A percentile compares a stretch with the other conserved stretches of the same genome.
Conservation (phyloP, 2,329 filamentous ascomycete genomes). For the Curvularia eragrostidis region DNA sequence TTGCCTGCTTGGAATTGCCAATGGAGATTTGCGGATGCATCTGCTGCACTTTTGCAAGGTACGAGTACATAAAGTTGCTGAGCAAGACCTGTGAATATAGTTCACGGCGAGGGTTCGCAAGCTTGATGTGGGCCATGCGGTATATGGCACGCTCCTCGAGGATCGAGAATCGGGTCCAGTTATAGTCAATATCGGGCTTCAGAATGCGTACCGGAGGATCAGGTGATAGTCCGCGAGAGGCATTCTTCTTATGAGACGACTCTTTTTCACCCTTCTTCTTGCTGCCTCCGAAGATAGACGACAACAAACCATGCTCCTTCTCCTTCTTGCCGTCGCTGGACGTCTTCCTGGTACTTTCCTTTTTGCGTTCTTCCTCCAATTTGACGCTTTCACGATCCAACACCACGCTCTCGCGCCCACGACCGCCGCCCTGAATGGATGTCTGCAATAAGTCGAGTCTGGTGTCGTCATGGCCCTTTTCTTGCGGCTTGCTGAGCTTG, state of each 20-base stretch:
- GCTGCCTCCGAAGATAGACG: conserved; percentile 86
- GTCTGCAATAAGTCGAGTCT: conserved; percentile 86
- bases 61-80: conserved; percentile 99
- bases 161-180: conserved; percentile 94
- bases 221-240: conserved; percentile 76
- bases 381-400: conserved; percentile 79
- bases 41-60: conserved; percentile 96
- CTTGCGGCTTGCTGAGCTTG: conserved; percentile 69
- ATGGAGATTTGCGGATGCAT: conserved; percentile 97
- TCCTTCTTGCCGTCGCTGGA: conserved; percentile 78
- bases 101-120: conserved; percentile 93
- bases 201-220: conserved; percentile 74
- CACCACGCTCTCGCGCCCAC: conserved; percentile 80
- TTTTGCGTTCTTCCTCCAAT: conserved; percentile 81
- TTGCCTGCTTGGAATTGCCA: conserved; percentile 77
- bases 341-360: conserved; percentile 76
- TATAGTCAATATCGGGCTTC: conserved; percentile 89
- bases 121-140: conserved; percentile 97
- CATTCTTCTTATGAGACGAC: conserved; percentile 73
- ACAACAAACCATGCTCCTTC: conserved; percentile 86
- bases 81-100: conserved; percentile 93
- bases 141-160: conserved; percentile 97
- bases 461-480: conserved; percentile 71
- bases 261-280: conserved; percentile 88
- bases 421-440: conserved; percentile 73